phyloP scores from a whole-genome alignment of 23 red algal genomes.

The Gracilaria vermiculophylla region DNA sequence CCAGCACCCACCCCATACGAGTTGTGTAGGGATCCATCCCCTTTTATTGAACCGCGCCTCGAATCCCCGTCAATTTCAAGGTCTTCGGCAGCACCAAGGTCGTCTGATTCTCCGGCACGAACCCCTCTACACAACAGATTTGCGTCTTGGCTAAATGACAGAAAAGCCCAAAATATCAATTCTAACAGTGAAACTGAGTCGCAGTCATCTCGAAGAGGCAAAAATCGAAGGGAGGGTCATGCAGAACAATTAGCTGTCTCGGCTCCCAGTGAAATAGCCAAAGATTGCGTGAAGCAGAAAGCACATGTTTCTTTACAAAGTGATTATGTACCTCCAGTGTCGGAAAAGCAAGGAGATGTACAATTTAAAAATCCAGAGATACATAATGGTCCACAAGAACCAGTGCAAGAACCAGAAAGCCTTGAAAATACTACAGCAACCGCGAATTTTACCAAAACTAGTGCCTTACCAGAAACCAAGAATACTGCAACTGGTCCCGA shows the following conservation, averaged over 20 bases:
- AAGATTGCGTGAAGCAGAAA: neutral
- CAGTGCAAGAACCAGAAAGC: neutral
- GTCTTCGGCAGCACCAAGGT: neutral
- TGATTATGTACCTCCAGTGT: neutral
- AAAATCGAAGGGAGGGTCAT: neutral
- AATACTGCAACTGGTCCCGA: neutral
- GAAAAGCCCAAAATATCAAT: neutral
- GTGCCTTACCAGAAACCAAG: neutral
- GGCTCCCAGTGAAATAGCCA: neutral
- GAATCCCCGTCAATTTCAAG: neutral
- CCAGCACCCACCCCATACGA: neutral
- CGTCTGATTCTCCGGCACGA: neutral
- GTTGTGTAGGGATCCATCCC: conserved; percentile 1
- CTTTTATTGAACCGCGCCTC: neutral
- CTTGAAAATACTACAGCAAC: neutral
- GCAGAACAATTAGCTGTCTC: neutral
- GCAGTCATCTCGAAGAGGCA: neutral
- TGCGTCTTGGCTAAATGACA: neutral
- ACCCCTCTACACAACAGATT: neutral
- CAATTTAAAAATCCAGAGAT: neutral
- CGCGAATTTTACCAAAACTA: no score
- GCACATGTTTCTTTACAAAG: neutral
- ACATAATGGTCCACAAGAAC: neutral
- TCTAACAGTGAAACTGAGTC: neutral
- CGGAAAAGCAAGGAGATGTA: neutral